Conservation (phyloP, 2,329 filamentous ascomycete genomes). For the Fusarium oxysporum region DNA sequence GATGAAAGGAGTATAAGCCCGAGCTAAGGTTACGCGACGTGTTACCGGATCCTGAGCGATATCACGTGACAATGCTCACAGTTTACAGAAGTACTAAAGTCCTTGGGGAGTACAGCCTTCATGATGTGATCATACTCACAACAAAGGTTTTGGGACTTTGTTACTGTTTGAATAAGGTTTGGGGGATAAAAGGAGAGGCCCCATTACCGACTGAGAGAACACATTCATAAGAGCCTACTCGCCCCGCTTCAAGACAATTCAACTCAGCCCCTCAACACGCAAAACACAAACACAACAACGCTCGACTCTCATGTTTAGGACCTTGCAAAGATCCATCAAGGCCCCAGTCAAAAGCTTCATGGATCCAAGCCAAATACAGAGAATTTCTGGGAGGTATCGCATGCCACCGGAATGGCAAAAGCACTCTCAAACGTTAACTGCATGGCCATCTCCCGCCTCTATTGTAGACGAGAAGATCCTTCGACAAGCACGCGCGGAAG, state of each 20-base stretch:
- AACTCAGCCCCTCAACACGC: not conserved
- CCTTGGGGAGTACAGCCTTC: not conserved
- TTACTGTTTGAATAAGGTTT: not conserved
- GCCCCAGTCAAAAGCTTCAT: not conserved
- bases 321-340: not conserved
- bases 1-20: not conserved
- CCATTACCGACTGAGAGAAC: not conserved
- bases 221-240: not conserved
- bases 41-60: not conserved
- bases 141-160: not conserved
- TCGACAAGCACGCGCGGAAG: slow-evolving; percentile 26
- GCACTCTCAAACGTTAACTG: slow-evolving; percentile 25
- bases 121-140: not conserved
- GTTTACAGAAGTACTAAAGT: not conserved
- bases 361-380: not conserved
- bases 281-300: not conserved
- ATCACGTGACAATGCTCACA: not conserved
- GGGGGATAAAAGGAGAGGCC: too few relatives aligned
- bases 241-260: not conserved
- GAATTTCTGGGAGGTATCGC: not conserved
- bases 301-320: not conserved
- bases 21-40: not conserved
- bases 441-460: slow-evolving; percentile 24
- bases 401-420: slow-evolving; percentile 34
- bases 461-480: not conserved